Evolutionary conservation across 148 eudicot genomes (phyloP), one percentile per base, ranked within the genome.

Genomic region (Tetragonia tetragonoides): DNA sequence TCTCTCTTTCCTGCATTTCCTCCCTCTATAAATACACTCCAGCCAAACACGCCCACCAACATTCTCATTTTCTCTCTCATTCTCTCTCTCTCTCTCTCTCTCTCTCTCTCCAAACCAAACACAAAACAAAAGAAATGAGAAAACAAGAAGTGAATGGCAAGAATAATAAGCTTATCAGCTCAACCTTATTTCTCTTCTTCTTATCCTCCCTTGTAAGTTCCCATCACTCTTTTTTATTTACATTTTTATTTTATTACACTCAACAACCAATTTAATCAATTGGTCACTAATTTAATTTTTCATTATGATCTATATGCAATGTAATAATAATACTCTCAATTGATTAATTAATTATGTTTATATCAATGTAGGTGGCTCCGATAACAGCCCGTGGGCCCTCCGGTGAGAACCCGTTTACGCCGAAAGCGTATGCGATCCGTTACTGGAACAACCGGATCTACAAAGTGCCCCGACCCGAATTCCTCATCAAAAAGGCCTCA

Each of bases 371-470:
- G 90, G 88, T 85, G 17, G 74, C 8, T 11, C 2, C 24, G 2
- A 21, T 66, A 53, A 21, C 62, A 20, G 69, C 79, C 5, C 46
- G 53, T 4, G 62, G 67, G 0, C 39, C 77, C 0, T 72, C 82
- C 15, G 78, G 76, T 67, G 87, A 82, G 12, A 87, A 85, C 77
- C 98, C 98, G 7, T 90, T 94, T 78, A 77, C 92, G 4, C 95
- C 95, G 3, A 86, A 83, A 51, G 98, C 91, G 0, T 85, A 71
- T 41, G 74, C 87, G 66, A 83, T 85, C 46, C 88, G 97, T 8
- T 92, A 94, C 90, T 94, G 97, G 97, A 94, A 83, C 61, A 90
- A 88, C 80, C 83, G 85, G 84, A 87, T 92, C 88, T 85, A 93
- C 53, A 92, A 88, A 34, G 88, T 87, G 11, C 92, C 95, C 23